phyloP scores from a whole-genome alignment of 129 eudicot genomes.

The Flaveria robusta region DNA sequence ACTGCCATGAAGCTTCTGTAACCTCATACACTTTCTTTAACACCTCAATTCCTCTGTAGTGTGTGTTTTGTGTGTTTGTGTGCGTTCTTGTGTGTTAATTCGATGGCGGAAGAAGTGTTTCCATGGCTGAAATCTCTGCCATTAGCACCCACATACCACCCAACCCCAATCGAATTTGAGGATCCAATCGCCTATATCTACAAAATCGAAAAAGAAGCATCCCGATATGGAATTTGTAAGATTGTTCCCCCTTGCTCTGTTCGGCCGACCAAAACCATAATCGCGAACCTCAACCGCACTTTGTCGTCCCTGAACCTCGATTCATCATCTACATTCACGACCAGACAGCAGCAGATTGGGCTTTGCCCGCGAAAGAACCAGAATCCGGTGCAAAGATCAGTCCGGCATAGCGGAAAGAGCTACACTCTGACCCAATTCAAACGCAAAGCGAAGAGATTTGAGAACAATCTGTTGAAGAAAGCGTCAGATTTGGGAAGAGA shows the following conservation, averaged over 20 bases:
- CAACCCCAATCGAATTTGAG: slow-evolving; percentile 78
- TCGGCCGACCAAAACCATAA: slow-evolving; percentile 43
- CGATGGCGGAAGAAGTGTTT: slow-evolving; percentile 53
- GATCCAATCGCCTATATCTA: slow-evolving; percentile 87
- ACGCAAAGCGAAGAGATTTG: slow-evolving; percentile 62
- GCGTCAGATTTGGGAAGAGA: slow-evolving; percentile 33
- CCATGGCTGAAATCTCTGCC: slow-evolving; percentile 88
- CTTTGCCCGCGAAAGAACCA: slow-evolving; percentile 76
- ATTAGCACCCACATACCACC: slow-evolving; percentile 85
- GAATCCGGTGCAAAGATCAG: slow-evolving; percentile 79
- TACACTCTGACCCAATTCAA: slow-evolving; percentile 67
- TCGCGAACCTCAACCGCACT: slow-evolving; percentile 57
- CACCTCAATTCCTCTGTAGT: no score
- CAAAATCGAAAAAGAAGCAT: slow-evolving; percentile 87
- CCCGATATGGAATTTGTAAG: slow-evolving; percentile 82
- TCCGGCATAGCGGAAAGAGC: slow-evolving; percentile 82
- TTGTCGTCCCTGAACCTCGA: slow-evolving; percentile 53
- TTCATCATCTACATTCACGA: slow-evolving; percentile 70
- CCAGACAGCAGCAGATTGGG: slow-evolving; percentile 85
- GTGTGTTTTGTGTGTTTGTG: background rate
- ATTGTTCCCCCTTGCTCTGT: slow-evolving; percentile 72
- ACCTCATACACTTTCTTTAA: background rate
- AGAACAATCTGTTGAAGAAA: slow-evolving; percentile 54
- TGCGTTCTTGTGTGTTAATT: background rate
- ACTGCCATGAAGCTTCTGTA: background rate